Evolutionary conservation across 371 early-diverging fungal species (phyloP), one percentile per base, ranked within the genome.

Genomic region (Rhizopus microsporus): DNA sequence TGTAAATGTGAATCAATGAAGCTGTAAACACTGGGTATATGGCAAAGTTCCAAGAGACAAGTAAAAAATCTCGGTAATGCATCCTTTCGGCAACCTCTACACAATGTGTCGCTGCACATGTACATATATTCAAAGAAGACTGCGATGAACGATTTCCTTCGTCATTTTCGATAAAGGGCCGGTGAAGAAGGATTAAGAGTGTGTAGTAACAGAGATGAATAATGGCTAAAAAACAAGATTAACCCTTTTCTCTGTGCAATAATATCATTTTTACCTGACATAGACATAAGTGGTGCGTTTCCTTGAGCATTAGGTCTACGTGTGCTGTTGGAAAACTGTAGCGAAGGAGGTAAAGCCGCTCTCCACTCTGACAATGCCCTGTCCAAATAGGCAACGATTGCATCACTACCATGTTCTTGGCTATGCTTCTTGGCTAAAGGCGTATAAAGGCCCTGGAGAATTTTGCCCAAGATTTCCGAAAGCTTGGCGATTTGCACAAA

Each of bases 121-220:
- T 83, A 52, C 86, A 86, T 13, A 84, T 86, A 15, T 71, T 78
- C 7, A 84, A 59, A 0, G 80, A 80, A 38, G 83, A 63, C 54
- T 75, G 67, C 8, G 71, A 63, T 12, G 69, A 62, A 5, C 60
- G 34, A 0, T 71, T 71, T 2, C 62, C 61, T 0, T 59, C 59
- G 13, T 67, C 50, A 32, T 70, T 70, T 45, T 75, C 77, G 57
- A 85, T 85, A 55, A 75, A 83, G 0, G 85, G 83, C 17, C 85
- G 67, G 56, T 85, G 85, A 8, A 85, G 60, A 7, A 85, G 55
- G 31, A 82, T 81, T n/a, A 83, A 56, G 7, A 78, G 60, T 9
- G 84, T 76, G 37, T 81, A 77, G 35, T 80, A 80, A 8, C 74
- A 53, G 4, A 80, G 63, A 49, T 84, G 81, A 33, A 87, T 62